A percentile compares a stretch with the other conserved stretches of the same genome.
phyloP scores from a whole-genome alignment of 768 basidiomycete genomes.

The Lentinula raphanica region DNA sequence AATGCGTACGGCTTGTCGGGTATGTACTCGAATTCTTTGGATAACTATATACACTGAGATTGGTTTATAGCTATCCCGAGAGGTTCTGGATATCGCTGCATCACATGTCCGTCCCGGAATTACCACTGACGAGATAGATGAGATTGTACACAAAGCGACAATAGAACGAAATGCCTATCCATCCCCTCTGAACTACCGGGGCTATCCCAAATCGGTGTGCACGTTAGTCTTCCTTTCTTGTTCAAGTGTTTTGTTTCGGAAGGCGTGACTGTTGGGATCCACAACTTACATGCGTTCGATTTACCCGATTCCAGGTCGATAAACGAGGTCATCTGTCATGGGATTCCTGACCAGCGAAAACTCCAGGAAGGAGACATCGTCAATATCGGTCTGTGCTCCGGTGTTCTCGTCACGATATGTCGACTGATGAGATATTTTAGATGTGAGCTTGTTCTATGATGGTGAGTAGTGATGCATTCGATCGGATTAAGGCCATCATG shows the following conservation, averaged over 20 bases:
- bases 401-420: constrained; percentile 13
- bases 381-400: constrained; percentile 67
- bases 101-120: constrained; percentile 84
- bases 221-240: constrained; percentile 50
- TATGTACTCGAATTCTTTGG: constrained; percentile 35
- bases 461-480: constrained; percentile 34
- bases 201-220: constrained; percentile 95
- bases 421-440: constrained; percentile 29
- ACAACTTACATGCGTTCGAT: not conserved
- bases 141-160: constrained; percentile 86
- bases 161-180: constrained; percentile 92
- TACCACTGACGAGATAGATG: constrained; percentile 93
- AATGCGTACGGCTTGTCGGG: constrained; percentile 83
- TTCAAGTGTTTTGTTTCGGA: not conserved
- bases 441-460: constrained; percentile 75
- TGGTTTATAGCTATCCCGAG: constrained; percentile 64
- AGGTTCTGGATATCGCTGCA: constrained; percentile 92
- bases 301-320: constrained; percentile 53
- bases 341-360: constrained; percentile 84
- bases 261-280: not conserved
- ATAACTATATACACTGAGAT: not conserved
- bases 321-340: constrained; percentile 97
- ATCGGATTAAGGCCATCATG: constrained; percentile 7
- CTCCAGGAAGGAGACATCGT: constrained; percentile 91
- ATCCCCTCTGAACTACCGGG: constrained; percentile 85